A percentile compares a stretch with the other conserved stretches of the same genome.
These are phyloP conservation scores for Amphibolis antarctica DNA, from an alignment of 106 monocot genomes.

Conservation along the genomic window DNA sequence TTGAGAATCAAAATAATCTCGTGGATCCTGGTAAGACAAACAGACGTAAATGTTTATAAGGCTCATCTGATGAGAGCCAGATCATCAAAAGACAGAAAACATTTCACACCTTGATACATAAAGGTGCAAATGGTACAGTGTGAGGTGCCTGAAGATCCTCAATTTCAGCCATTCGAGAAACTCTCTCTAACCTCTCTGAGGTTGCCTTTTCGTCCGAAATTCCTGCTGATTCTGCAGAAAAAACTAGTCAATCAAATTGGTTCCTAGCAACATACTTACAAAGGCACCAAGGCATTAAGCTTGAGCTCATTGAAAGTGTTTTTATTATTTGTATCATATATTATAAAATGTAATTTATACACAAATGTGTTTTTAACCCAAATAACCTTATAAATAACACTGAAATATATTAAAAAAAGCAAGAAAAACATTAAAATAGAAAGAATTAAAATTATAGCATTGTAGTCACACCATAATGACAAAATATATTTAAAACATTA, in stretches of 20 bases:
- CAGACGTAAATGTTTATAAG: neutral
- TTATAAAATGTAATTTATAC: too few relatives aligned
- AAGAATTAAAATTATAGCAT: too few relatives aligned
- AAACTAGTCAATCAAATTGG: neutral
- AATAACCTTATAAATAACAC: too few relatives aligned
- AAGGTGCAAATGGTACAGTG: slow-evolving; percentile 52
- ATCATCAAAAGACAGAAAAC: neutral
- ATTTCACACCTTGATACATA: slow-evolving; percentile 68
- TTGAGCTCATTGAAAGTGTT: too few relatives aligned
- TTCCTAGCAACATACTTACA: too few relatives aligned
- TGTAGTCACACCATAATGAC: too few relatives aligned
- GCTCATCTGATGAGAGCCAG: neutral
- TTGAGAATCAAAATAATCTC: slow-evolving; percentile 94
- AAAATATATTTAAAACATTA: too few relatives aligned
- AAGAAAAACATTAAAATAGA: too few relatives aligned
- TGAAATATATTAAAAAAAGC: too few relatives aligned
- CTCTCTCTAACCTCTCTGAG: slow-evolving; percentile 45
- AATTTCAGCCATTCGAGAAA: slow-evolving; percentile 74
- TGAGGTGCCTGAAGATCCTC: slow-evolving; percentile 84
- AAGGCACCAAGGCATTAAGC: too few relatives aligned
- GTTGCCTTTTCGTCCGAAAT: slow-evolving; percentile 41
- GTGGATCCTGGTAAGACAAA: slow-evolving; percentile 61
- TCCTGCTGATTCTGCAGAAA: slow-evolving; percentile 36
- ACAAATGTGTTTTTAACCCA: too few relatives aligned
- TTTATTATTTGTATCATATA: too few relatives aligned